These are phyloP conservation scores for Lactarius evosmus DNA, from an alignment of 768 basidiomycete species.

Conservation along the genomic window DNA sequence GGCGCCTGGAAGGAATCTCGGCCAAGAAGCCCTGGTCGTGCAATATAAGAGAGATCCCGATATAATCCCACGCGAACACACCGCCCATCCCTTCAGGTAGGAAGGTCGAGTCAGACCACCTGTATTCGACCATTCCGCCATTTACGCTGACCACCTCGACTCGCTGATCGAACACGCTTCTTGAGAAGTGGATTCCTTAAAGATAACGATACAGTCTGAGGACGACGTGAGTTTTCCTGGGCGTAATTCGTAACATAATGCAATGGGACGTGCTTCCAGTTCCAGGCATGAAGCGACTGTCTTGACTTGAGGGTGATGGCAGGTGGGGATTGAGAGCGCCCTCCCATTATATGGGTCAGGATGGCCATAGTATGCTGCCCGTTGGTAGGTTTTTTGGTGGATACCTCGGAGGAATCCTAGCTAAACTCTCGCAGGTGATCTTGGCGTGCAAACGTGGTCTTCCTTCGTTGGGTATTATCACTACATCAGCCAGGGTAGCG, in stretches of 20 bases:
- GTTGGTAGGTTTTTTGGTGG: slow-evolving; percentile 39
- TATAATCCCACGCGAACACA: background rate
- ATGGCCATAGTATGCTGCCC: slow-evolving; percentile 69
- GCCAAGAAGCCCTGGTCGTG: slow-evolving; percentile 45
- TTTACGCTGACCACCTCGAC: slow-evolving; percentile 38
- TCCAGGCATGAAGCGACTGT: slow-evolving; percentile 30
- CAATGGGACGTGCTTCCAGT: slow-evolving; percentile 25
- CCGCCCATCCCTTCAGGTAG: slow-evolving; percentile 9
- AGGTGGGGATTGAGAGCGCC: background rate
- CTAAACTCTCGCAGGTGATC: slow-evolving; percentile 52
- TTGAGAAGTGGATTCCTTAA: slow-evolving; percentile 45
- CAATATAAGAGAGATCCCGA: background rate
- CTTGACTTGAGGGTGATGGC: background rate
- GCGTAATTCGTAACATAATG: background rate
- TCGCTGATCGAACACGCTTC: slow-evolving; percentile 44
- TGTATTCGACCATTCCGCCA: slow-evolving; percentile 46
- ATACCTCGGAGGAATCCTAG: background rate
- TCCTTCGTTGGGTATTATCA: slow-evolving; percentile 65
- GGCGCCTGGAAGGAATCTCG: slow-evolving; percentile 34
- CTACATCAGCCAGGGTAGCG: slow-evolving; percentile 52
- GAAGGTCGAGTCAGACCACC: slow-evolving; percentile 39
- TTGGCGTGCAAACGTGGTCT: slow-evolving; percentile 79
- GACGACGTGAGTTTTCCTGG: slow-evolving; percentile 26
- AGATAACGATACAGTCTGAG: slow-evolving; percentile 54
- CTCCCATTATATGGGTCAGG: background rate